phyloP scores from a whole-genome alignment of 1,139 yeast species.

The Protomyces macrosporus region DNA sequence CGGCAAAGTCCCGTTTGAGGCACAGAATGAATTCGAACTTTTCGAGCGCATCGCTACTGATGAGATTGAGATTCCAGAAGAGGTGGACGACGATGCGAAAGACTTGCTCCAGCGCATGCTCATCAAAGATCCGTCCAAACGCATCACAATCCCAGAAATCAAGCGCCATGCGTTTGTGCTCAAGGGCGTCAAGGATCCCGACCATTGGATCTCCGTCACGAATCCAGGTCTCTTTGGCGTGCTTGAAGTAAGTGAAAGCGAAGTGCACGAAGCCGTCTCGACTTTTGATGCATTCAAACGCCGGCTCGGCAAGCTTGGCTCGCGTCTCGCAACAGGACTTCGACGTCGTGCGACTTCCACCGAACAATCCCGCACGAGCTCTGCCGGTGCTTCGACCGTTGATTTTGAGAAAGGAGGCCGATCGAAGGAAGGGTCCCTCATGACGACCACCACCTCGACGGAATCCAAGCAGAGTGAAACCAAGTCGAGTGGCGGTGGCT shows the following conservation, averaged over 20 bases:
- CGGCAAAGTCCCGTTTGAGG: conserved; percentile 86
- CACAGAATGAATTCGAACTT: conserved; percentile 78
- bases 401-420: neutral
- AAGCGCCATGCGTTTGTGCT: conserved; percentile 75
- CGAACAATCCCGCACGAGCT: neutral
- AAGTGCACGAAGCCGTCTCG: conserved; percentile 63
- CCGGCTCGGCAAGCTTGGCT: conserved; percentile 13
- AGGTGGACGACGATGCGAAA: conserved; percentile 44
- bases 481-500: neutral
- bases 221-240: conserved; percentile 36
- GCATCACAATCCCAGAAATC: conserved; percentile 68
- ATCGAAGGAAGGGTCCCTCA: neutral
- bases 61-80: conserved; percentile 55
- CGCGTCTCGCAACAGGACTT: conserved; percentile 8
- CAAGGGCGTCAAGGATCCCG: conserved; percentile 49
- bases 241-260: conserved; percentile 62
- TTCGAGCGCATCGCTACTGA: conserved; percentile 75
- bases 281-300: conserved; percentile 21
- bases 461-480: neutral
- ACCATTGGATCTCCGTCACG: conserved; percentile 34
- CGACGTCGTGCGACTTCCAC: conserved; percentile 5
- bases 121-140: conserved; percentile 61
- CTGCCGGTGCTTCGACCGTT: neutral
- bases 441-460: neutral
- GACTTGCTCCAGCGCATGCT: conserved; percentile 62